Evolutionary conservation across 2,329 filamentous ascomycete species (phyloP), one percentile per base, ranked within the genome.

Genomic region (Cercospora beticola): DNA sequence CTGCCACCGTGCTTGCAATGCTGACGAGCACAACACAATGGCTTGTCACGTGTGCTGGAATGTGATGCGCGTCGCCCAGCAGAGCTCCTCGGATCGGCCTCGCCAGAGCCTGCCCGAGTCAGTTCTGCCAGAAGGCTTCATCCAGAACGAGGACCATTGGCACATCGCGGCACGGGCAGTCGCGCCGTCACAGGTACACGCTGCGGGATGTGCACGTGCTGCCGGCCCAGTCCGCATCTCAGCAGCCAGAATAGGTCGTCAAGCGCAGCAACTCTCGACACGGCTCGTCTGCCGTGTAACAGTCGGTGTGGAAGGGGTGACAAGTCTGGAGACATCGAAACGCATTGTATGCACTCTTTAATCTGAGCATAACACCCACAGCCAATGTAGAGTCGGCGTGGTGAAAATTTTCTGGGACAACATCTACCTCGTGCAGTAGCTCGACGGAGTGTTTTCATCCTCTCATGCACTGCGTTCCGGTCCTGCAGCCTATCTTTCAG

Each of bases 381-480:
- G 64, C 71, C 71, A 70, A 71, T 73, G 46, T 57, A 14, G 40
- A 33, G 18, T 33, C 62, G 10, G 54, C 43, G 9, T 62, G 56
- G 18, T 60, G 68, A 69, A 73, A 73, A 46, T 70, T 69, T 72
- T 71, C 46, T 52, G 46, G 67, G 64, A 70, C 49, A 68, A 68
- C 70, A 69, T 71, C 23, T 62, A 52, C 61, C 40, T 49, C 23
- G 21, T 68, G 69, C 71, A 72, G 71, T 71, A 72, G 71, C 66
- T 62, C 26, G 31, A 12, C 49, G 49, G 62, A 58, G 21, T 64
- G 30, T 56, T 59, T 57, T 57, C 57, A 58, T 23, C 23, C 57
- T n/a, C 59, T 49, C 52, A 68, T 72, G 70, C 70, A 68, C 56
- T 30, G 56, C 56, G 59, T 68, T 67, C 62, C 68, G 70, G 52